phyloP scores from a whole-genome alignment of 768 basidiomycete genomes.

The Tylopilus felleus region DNA sequence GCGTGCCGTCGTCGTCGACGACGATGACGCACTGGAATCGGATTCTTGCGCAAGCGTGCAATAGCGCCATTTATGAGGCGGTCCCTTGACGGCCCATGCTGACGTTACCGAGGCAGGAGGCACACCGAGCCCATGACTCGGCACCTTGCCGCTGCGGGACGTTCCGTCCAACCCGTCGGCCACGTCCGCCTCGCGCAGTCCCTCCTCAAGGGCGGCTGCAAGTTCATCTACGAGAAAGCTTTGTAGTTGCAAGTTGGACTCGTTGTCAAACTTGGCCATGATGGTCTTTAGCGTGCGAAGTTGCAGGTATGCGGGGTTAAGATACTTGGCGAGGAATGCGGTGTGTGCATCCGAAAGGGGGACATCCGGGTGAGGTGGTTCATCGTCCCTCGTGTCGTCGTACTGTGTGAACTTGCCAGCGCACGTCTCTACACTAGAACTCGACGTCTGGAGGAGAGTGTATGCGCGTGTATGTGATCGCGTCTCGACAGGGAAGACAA shows the following conservation, averaged over 20 bases:
- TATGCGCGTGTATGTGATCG: conserved; percentile 1
- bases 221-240: conserved; percentile 75
- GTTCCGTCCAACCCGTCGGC: conserved; percentile 57
- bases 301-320: conserved; percentile 90
- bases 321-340: conserved; percentile 75
- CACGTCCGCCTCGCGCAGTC: conserved; percentile 60
- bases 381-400: conserved; percentile 34
- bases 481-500: not conserved
- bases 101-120: conserved; percentile 39
- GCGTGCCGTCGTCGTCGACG: conserved; percentile 6
- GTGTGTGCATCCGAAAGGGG: conserved; percentile 56
- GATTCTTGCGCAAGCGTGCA: conserved; percentile 47
- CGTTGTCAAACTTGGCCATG: conserved; percentile 74
- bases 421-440: conserved; percentile 39
- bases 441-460: conserved; percentile 47
- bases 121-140: conserved; percentile 64
- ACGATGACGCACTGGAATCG: not conserved
- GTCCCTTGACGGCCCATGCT: conserved; percentile 75
- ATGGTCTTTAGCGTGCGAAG: conserved; percentile 76
- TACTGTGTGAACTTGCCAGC: conserved; percentile 50
- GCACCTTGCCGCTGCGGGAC: conserved; percentile 51
- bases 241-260: conserved; percentile 87
- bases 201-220: conserved; percentile 61
- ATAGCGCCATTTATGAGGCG: conserved; percentile 95
- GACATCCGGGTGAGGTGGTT: conserved; percentile 48